Percentiles rank a stretch among this genome's conserved stretches.
phyloP scores from a whole-genome alignment of 2,329 filamentous ascomycete genomes.

The Chrysoporthe puriensis region DNA sequence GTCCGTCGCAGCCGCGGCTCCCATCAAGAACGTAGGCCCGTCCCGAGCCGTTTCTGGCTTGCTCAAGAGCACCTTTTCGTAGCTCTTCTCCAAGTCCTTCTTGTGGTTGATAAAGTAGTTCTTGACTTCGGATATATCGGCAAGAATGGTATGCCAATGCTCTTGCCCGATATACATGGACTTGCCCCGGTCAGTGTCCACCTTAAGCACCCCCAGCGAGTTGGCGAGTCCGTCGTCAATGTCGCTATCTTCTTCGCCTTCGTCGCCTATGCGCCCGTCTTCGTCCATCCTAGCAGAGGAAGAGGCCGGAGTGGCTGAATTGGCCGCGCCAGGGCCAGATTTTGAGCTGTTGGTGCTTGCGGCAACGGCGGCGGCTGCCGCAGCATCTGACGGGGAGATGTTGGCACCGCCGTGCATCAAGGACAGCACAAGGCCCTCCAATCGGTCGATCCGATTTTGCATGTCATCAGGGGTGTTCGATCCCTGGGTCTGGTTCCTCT shows the following conservation, averaged over 20 bases:
- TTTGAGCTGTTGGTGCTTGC: constrained; percentile 36
- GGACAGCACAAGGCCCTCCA: constrained; percentile 89
- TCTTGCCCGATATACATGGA: constrained; percentile 81
- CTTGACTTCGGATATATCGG: constrained; percentile 89
- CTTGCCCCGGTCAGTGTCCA: constrained; percentile 76
- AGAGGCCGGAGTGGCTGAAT: constrained; percentile 47
- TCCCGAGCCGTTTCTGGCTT: constrained; percentile 63
- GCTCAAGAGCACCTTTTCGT: constrained; percentile 72
- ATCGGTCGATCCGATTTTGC: constrained; percentile 95
- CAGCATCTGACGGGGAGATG: constrained; percentile 42
- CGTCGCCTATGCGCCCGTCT: constrained; percentile 55
- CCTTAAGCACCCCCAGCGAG: constrained; percentile 80
- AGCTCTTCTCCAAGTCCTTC: constrained; percentile 83
- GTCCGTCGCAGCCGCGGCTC: constrained; percentile 71
- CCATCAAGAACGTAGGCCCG: constrained; percentile 79
- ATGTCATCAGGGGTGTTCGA: constrained; percentile 82
- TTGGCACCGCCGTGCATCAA: constrained; percentile 85
- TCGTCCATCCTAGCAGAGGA: constrained; percentile 56
- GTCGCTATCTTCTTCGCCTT: constrained; percentile 67
- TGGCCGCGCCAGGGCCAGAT: constrained; percentile 39
- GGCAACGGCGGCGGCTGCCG: constrained; percentile 37
- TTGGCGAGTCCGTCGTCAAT: constrained; percentile 70
- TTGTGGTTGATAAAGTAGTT: constrained; percentile 86
- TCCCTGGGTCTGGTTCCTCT: constrained; percentile 69
- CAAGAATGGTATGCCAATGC: constrained; percentile 80